A percentile compares a stretch with the other conserved stretches of the same genome.
Evolutionary conservation across 805 yeast species (phyloP).

Genomic region (Candida ascalaphidarum): DNA sequence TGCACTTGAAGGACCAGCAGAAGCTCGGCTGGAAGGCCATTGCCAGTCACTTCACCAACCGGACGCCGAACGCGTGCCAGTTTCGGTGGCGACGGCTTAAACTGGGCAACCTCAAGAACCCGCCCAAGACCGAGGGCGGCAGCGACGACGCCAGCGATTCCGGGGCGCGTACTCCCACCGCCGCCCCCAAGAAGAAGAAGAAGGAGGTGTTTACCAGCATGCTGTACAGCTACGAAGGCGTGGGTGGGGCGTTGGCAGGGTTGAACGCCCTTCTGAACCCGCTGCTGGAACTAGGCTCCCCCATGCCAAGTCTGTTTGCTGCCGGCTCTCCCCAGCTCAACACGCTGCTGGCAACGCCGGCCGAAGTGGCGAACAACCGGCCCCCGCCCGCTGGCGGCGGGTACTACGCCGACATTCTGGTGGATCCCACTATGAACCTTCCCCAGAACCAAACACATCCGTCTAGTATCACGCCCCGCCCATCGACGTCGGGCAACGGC

Average conservation of each 20-base stretch:
- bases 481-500: conserved; percentile 12
- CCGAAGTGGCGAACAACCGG: background rate
- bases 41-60: conserved; percentile 32
- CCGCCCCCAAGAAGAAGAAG: conserved; percentile 5
- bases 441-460: conserved; percentile 33
- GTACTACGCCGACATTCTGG: conserved; percentile 33
- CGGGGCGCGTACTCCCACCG: conserved; percentile 1
- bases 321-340: background rate
- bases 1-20: conserved; percentile 39
- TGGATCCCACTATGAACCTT: conserved; percentile 38
- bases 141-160: too few species aligned
- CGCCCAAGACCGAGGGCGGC: conserved; percentile 31
- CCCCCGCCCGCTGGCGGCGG: conserved; percentile 23
- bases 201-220: conserved; percentile 21
- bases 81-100: conserved; percentile 39
- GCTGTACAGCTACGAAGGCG: conserved; percentile 35
- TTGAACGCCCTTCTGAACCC: conserved; percentile 32
- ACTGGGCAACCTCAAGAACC: conserved; percentile 34
- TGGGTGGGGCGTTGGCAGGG: conserved; percentile 35
- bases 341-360: background rate
- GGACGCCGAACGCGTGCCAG: conserved; percentile 42
- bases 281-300: conserved; percentile 19
- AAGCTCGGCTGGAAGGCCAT: conserved; percentile 42
- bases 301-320: conserved; percentile 3
- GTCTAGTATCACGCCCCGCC: conserved; percentile 19